Evolutionary conservation across 2,329 filamentous ascomycete species (phyloP).

Genomic region (Pseudogymnoascus sp.): DNA sequence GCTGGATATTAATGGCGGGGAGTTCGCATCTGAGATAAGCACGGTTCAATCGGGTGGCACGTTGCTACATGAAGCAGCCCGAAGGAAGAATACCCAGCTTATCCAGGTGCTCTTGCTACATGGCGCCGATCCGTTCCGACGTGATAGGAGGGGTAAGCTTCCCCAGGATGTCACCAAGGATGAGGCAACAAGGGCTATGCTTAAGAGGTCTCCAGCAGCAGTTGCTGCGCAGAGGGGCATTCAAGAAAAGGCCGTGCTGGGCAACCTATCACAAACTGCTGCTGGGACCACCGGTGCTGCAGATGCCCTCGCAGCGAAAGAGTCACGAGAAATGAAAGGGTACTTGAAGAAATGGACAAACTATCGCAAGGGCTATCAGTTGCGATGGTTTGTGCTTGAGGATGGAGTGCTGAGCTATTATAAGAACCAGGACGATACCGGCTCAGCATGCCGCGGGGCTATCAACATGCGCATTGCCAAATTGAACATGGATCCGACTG

Average conservation of each 20-base stretch:
- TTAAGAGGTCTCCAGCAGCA: slow-evolving; percentile 91
- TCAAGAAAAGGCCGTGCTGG: slow-evolving; percentile 93
- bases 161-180: slow-evolving; percentile 96
- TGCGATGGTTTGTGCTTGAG: slow-evolving; percentile 96
- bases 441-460: slow-evolving; percentile 89
- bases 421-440: slow-evolving; percentile 96
- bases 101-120: slow-evolving; percentile 89
- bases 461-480: slow-evolving; percentile 98
- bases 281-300: slow-evolving; percentile 48
- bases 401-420: slow-evolving; percentile 98
- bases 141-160: slow-evolving; percentile 90
- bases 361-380: slow-evolving; percentile 92
- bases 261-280: slow-evolving; percentile 54
- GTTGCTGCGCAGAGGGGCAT: slow-evolving; percentile 91
- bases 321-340: slow-evolving; percentile 94
- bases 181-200: slow-evolving; percentile 76
- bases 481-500: slow-evolving; percentile 91
- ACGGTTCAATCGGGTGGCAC: slow-evolving; percentile 84
- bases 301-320: slow-evolving; percentile 66
- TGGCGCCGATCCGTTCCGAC: slow-evolving; percentile 89
- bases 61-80: slow-evolving; percentile 85
- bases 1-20: slow-evolving; percentile 86
- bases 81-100: slow-evolving; percentile 77
- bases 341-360: slow-evolving; percentile 99
- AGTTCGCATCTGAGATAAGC: slow-evolving; percentile 73